Percentiles rank a stretch among this genome's conserved stretches.
These are phyloP conservation scores for Lactifluus pinguis DNA, from an alignment of 768 basidiomycete genomes.

Conservation along the genomic window DNA sequence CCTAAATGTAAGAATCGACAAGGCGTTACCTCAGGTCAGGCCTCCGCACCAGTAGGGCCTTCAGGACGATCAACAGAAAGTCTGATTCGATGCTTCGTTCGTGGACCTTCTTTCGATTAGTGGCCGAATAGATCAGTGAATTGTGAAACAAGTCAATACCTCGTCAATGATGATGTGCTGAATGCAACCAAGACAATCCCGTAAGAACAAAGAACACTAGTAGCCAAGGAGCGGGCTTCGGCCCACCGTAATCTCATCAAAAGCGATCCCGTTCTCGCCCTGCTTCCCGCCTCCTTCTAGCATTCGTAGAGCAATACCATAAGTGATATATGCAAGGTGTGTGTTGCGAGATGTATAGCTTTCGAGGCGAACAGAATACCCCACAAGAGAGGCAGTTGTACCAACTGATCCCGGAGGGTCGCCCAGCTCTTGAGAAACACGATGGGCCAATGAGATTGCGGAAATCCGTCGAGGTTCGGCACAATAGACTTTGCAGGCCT, in stretches of 20 bases:
- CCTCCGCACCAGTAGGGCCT: conserved; percentile 65
- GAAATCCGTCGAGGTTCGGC: conserved; percentile 95
- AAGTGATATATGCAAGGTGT: conserved; percentile 76
- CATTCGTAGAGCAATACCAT: conserved; percentile 95
- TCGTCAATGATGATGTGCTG: conserved; percentile 96
- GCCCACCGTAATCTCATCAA: conserved; percentile 90
- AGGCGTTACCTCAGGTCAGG: conserved; percentile 67
- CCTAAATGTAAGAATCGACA: background rate
- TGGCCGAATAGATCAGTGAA: background rate
- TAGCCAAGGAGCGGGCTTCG: background rate
- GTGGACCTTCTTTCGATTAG: conserved; percentile 51
- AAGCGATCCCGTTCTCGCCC: conserved; percentile 64
- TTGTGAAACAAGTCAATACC: conserved; percentile 30
- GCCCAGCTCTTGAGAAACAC: conserved; percentile 89
- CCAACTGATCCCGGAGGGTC: conserved; percentile 75
- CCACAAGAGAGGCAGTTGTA: conserved; percentile 69
- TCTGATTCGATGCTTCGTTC: conserved; percentile 97
- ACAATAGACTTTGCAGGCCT: conserved; percentile 83
- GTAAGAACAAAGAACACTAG: conserved; percentile 2
- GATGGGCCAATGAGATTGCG: conserved; percentile 90
- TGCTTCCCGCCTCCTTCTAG: conserved; percentile 75
- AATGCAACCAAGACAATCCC: conserved; percentile 1
- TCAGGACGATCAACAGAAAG: conserved; percentile 90
- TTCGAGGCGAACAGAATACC: conserved; percentile 91
- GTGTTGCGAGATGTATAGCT: conserved; percentile 77